Evolutionary conservation across 495 filamentous ascomycete genomes (phyloP).

Genomic region (Bacidia gigantensis): DNA sequence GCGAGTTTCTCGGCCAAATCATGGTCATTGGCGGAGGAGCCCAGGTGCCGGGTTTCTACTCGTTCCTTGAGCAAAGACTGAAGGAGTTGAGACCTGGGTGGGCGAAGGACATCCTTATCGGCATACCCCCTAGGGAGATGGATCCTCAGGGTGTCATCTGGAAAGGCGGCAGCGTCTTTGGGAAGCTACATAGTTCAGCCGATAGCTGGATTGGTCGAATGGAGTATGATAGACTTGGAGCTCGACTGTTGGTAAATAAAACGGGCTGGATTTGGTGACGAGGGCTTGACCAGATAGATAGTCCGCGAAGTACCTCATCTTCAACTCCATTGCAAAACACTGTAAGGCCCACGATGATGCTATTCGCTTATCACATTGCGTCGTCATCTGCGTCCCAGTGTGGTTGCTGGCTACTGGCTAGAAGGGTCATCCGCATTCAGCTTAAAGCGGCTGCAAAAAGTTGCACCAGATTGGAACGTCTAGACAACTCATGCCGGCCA

Average conservation of each 20-base stretch:
- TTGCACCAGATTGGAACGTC: too few relatives aligned
- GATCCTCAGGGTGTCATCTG: slow-evolving; percentile 90
- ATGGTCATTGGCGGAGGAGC: slow-evolving; percentile 91
- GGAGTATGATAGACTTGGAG: slow-evolving; percentile 81
- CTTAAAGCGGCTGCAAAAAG: too few relatives aligned
- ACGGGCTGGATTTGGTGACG: slow-evolving; percentile 63
- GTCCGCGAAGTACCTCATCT: too few relatives aligned
- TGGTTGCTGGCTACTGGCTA: too few relatives aligned
- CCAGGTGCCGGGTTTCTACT: slow-evolving; percentile 59
- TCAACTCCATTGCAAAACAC: too few relatives aligned
- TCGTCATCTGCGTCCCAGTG: too few relatives aligned
- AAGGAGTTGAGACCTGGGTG: slow-evolving; percentile 53
- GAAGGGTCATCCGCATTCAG: too few relatives aligned
- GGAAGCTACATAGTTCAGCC: slow-evolving; percentile 71
- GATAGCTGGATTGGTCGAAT: slow-evolving; percentile 83
- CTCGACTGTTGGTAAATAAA: slow-evolving; percentile 70
- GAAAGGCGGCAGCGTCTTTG: slow-evolving; percentile 97
- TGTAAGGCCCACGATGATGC: too few relatives aligned
- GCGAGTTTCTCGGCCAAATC: slow-evolving; percentile 83
- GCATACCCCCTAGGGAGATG: slow-evolving; percentile 75
- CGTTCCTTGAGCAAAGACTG: slow-evolving; percentile 69
- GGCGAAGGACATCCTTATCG: slow-evolving; percentile 74
- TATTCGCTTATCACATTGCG: too few relatives aligned
- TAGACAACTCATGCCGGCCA: too few relatives aligned
- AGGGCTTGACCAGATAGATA: too few relatives aligned